Evolutionary conservation across 176 grass and related monocot genomes (phyloP), one percentile per base, ranked within the genome.

Genomic region (Rhynchospora pubera): DNA sequence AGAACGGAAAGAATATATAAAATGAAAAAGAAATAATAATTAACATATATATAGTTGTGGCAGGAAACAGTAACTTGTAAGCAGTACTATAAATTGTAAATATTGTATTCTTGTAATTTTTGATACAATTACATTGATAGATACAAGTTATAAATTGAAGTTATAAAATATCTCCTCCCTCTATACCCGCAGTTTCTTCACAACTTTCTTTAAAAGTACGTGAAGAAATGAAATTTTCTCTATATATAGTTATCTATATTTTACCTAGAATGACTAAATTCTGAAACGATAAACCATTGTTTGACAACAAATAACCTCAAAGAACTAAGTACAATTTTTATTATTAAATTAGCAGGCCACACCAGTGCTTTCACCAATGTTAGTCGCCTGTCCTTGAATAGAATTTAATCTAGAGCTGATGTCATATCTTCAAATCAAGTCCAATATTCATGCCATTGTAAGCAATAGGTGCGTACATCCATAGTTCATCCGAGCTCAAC

Each of bases 401-500:
- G 68, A 16, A 72, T 72, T 48, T 23, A 71, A 72, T 48, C 9
- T 48, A 48, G 14, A 45, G 43, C 68, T 11, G 6, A 57, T 7
- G 13, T 71, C 66, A 71, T 43, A 71, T 71, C 42, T 89, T 94
- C 48, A 97, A 55, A 88, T 94, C 86, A 6, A 94, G 80, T 28
- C 91, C 91, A 11, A 97, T 85, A 79, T 90, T 89, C 91, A 90
- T 87, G 84, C 91, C 91, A 18, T 94, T 93, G 89, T 97, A 92
- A 26, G 91, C 89, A 56, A 97, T 92, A 0, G 94, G 91, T 18
- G 94, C 87, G 24, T 97, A 93, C 91, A 93, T 97, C 94, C 94
- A 97, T 78, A 92, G 85, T 75, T 90, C 86, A 34, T 97, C 87
- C 4, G 89, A 97, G 71, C 91, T 97, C 55, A 93, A 88, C 21